A percentile compares a stretch with the other conserved stretches of the same genome.
Evolutionary conservation across 2,329 filamentous ascomycete genomes (phyloP).

Genomic region (Aspergillus ochraceus): DNA sequence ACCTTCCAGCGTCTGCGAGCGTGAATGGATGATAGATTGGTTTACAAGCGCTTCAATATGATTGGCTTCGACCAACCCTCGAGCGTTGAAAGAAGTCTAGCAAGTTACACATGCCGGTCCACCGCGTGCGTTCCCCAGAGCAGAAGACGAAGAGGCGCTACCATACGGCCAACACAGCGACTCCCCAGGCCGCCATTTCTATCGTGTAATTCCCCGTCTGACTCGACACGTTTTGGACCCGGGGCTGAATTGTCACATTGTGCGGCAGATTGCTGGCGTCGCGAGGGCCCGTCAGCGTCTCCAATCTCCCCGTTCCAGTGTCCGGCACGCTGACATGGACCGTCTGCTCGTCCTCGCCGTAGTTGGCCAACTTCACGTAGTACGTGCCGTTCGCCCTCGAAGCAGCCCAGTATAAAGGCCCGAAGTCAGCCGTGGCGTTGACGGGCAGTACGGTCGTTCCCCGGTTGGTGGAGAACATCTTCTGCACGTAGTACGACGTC

Average conservation of each 20-base stretch:
- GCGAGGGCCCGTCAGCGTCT: slow-evolving; percentile 24
- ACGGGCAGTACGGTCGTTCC: slow-evolving; percentile 33
- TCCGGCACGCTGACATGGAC: slow-evolving; percentile 28
- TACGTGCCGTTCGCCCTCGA: slow-evolving; percentile 23
- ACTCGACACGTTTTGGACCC: slow-evolving; percentile 10
- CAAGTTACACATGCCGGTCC: too few species aligned
- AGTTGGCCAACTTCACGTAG: slow-evolving; percentile 34
- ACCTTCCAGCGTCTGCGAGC: slow-evolving; percentile 40
- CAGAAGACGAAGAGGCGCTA: slow-evolving; percentile 3
- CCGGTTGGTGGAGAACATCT: slow-evolving; percentile 36
- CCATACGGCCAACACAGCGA: slow-evolving; percentile 25
- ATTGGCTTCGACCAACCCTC: background rate
- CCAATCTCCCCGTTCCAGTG: slow-evolving; percentile 21
- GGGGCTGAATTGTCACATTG: slow-evolving; percentile 19
- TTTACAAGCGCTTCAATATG: background rate
- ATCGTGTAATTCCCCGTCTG: slow-evolving; percentile 20
- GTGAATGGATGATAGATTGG: slow-evolving; percentile 25
- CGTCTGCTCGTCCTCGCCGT: slow-evolving; percentile 21
- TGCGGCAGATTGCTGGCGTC: slow-evolving; percentile 21
- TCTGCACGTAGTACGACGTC: slow-evolving; percentile 38
- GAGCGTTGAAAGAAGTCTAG: background rate
- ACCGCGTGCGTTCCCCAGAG: too few species aligned
- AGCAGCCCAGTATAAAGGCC: slow-evolving; percentile 38
- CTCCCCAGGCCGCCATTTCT: slow-evolving; percentile 25
- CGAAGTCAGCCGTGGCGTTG: slow-evolving; percentile 25